Conservation (phyloP, 768 basidiomycete genomes). For the Boletellus emodensis region DNA sequence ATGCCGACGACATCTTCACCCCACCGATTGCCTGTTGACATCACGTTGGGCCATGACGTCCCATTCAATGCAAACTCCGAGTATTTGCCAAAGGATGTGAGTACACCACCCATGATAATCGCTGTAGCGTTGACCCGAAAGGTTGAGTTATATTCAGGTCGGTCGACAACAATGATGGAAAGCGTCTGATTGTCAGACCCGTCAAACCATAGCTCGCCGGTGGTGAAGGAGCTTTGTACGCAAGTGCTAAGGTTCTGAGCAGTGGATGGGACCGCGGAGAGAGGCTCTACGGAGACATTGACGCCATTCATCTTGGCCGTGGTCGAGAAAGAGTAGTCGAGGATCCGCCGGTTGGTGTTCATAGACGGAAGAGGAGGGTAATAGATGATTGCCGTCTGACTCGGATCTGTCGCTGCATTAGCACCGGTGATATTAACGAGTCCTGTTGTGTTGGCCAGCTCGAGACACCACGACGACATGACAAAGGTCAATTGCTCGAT, state of each 20-base stretch:
- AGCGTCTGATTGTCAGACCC: slow-evolving; percentile 7
- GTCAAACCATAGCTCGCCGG: slow-evolving; percentile 1
- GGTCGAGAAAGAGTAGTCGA: neutral
- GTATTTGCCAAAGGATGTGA: slow-evolving; percentile 5
- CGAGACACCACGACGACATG: slow-evolving; percentile 4
- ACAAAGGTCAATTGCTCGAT: slow-evolving; percentile 1
- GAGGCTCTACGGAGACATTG: slow-evolving; percentile 11
- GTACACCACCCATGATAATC: slow-evolving; percentile 4
- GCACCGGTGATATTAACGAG: slow-evolving; percentile 17
- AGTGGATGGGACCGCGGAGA: slow-evolving; percentile 10
- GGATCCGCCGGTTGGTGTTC: neutral
- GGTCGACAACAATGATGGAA: neutral
- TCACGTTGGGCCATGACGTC: slow-evolving; percentile 11
- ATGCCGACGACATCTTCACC: slow-evolving; percentile 15
- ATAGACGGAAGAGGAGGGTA: slow-evolving; percentile 10
- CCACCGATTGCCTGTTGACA: slow-evolving; percentile 9
- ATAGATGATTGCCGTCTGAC: slow-evolving; percentile 1
- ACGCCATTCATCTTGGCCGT: slow-evolving; percentile 9
- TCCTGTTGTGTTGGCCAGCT: neutral
- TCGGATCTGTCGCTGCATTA: slow-evolving; percentile 2
- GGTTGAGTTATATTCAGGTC: neutral
- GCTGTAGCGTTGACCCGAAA: slow-evolving; percentile 9
- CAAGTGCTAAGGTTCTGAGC: slow-evolving; percentile 9
- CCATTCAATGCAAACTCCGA: slow-evolving; percentile 13
- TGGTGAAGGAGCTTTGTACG: fast-evolving